A percentile compares a stretch with the other conserved stretches of the same genome.
Evolutionary conservation across 176 grass and related monocot genomes (phyloP).

Genomic region (Musa acuminata): DNA sequence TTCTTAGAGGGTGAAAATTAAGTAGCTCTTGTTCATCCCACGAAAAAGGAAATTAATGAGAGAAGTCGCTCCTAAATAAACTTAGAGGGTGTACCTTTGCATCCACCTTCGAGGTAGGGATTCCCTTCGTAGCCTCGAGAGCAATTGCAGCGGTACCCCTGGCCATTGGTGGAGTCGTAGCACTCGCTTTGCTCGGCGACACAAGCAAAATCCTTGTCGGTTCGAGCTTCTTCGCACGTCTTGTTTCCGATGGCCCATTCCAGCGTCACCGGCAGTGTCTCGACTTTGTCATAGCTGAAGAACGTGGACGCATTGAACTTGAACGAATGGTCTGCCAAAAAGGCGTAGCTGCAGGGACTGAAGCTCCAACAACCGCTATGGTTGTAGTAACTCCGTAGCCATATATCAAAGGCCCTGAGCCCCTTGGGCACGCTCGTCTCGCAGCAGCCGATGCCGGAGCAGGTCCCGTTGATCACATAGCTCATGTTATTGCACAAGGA

Average conservation of each 20-base stretch:
- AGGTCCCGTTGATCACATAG: slow-evolving; percentile 1
- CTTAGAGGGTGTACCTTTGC: background rate
- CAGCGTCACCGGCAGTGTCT: background rate
- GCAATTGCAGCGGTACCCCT: slow-evolving; percentile 24
- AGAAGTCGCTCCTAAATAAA: background rate
- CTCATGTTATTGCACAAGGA: slow-evolving; percentile 6
- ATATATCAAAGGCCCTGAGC: background rate
- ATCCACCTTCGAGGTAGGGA: slow-evolving; percentile 22
- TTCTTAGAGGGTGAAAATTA: too few species aligned
- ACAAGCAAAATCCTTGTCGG: background rate
- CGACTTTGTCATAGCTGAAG: background rate
- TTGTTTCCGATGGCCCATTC: slow-evolving; percentile 22
- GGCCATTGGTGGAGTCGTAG: background rate
- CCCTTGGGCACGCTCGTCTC: slow-evolving; percentile 9
- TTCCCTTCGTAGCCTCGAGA: slow-evolving; percentile 22
- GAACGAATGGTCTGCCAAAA: background rate
- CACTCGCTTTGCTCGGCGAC: background rate
- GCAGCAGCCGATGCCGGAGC: slow-evolving; percentile 22
- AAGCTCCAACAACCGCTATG: background rate
- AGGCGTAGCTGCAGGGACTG: background rate
- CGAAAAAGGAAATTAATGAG: too few species aligned
- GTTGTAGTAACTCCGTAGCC: background rate
- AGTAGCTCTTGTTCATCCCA: too few species aligned
- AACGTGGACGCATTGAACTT: background rate
- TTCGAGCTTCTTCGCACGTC: slow-evolving; percentile 3